Evolutionary conservation across 2,329 filamentous ascomycete species (phyloP), one percentile per base, ranked within the genome.

Genomic region (Nothopassalora personata): DNA sequence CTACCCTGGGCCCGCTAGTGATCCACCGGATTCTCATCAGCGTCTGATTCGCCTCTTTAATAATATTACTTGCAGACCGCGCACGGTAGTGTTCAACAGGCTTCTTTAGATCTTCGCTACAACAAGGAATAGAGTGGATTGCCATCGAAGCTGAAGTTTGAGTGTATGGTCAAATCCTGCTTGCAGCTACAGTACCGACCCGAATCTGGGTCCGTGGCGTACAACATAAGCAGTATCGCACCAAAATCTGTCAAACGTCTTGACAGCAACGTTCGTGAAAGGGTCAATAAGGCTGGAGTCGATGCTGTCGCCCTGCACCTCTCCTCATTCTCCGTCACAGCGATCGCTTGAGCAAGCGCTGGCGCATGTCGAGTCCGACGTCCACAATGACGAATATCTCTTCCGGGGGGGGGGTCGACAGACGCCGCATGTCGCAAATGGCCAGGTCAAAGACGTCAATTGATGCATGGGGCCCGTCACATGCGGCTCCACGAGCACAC

Each of bases 401-500:
- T 47, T 18, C 53, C 56, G 56, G 28, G 51, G 18, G 56, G 28
- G 51, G 18, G 56, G 51, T 36, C 50, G 30, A 51, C 51, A 49
- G 46, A 11, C 45, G 50, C 56, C 51, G 50, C 45, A 9, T 36
- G 30, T 50, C 23, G 19, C 18, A 30, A 33, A 6, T 19, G 27
- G 36, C 19, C 18, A 43, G 4, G 10, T 30, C 28, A 9, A 27
- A 28, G 50, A 34, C 23, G 23, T 53, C 34, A 23, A 55, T 47
- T 47, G 28, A 47, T 47, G 53, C 23, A 33, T 33, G 39, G 9
- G 23, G 30, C 18, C 30, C 2, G 51, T 58, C 31, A 47, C 50
- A 53, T 39, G 30, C 30, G 56, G 33, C 56, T 58, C 56, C 56
- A 58, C 56, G 56, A 54, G 56, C 56, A 58, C 51, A 51, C 43